Percentiles rank a stretch among this genome's conserved stretches.
Evolutionary conservation across 2,329 filamentous ascomycete species (phyloP).

Genomic region (Microascus cirrosus): DNA sequence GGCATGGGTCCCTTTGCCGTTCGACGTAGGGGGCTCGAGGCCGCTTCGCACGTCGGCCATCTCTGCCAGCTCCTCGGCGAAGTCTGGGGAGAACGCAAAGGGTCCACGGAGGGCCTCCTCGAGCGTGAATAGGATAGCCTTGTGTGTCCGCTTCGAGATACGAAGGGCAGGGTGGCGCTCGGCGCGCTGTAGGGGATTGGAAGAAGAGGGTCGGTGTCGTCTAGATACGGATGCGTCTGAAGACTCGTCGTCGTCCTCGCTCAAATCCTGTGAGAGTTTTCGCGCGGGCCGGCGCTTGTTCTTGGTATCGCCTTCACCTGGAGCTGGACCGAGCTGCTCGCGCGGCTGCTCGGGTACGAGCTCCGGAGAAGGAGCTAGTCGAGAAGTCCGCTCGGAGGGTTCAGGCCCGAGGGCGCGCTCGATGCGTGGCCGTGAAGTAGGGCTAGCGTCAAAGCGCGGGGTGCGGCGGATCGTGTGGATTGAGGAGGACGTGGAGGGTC

Average conservation of each 20-base stretch:
- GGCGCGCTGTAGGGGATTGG: conserved; percentile 19
- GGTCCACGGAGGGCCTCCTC: conserved; percentile 83
- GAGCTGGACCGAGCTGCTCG: conserved; percentile 8
- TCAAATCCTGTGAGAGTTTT: conserved; percentile 36
- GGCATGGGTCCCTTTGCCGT: conserved; percentile 36
- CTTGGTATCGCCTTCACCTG: conserved; percentile 16
- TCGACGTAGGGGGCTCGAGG: conserved; percentile 39
- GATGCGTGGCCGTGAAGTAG: conserved; percentile 27
- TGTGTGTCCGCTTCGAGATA: conserved; percentile 75
- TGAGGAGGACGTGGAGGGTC: conserved; percentile 34
- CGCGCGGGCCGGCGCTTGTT: conserved; percentile 15
- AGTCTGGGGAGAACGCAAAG: conserved; percentile 70
- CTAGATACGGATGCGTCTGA: conserved; percentile 17
- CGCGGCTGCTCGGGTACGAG: conserved; percentile 10
- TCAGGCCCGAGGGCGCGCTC: conserved; percentile 28
- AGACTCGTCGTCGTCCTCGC: conserved; percentile 27
- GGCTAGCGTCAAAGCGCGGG: conserved; percentile 34
- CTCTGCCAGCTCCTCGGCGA: conserved; percentile 76
- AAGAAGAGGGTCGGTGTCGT: conserved; percentile 14
- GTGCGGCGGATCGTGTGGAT: conserved; percentile 37
- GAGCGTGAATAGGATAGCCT: conserved; percentile 83
- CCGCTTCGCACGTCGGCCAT: conserved; percentile 76
- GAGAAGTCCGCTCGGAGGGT: conserved; percentile 19
- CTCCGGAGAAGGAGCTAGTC: conserved; percentile 27
- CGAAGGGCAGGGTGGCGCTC: conserved; percentile 39